A percentile compares a stretch with the other conserved stretches of the same genome.
These are phyloP conservation scores for Zygoascus biomembranicola DNA, from an alignment of 805 yeast genomes.

Conservation along the genomic window DNA sequence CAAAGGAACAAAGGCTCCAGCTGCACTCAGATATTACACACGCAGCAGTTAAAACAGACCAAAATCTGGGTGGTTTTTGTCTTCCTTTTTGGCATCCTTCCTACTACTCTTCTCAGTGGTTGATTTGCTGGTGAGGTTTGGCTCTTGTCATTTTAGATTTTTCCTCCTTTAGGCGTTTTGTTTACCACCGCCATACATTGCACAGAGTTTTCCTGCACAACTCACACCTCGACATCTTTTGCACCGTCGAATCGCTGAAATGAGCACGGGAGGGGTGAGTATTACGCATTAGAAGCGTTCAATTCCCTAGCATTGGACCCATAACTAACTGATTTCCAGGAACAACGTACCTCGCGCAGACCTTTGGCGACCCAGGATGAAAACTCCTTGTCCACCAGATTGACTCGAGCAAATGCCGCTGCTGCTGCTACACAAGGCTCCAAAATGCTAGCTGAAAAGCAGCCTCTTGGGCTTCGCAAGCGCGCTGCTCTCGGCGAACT, in stretches of 20 bases:
- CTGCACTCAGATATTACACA: no score
- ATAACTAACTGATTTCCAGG: neutral
- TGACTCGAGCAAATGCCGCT: conserved; percentile 6
- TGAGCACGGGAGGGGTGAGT: neutral
- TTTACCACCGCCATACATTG: neutral
- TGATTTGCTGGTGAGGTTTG: no score
- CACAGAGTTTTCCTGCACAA: neutral
- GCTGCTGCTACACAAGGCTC: neutral
- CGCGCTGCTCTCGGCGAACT: conserved; percentile 3
- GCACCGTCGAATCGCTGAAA: neutral
- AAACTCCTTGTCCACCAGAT: conserved; percentile 2
- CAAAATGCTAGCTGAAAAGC: conserved; percentile 1
- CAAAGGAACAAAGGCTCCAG: no score
- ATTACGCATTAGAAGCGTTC: neutral
- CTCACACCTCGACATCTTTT: neutral
- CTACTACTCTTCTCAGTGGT: no score
- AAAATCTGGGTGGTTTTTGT: no score
- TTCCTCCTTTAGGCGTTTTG: neutral
- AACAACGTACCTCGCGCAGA: conserved; percentile 1
- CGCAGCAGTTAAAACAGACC: no score
- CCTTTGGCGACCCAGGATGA: conserved; percentile 4
- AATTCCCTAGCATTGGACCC: neutral
- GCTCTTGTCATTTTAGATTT: neutral
- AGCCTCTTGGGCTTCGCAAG: conserved; percentile 2
- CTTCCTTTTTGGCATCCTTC: no score